Evolutionary conservation across 202 grass and related monocot genomes (phyloP).

Genomic region (Dendrocalamus latiflorus): DNA sequence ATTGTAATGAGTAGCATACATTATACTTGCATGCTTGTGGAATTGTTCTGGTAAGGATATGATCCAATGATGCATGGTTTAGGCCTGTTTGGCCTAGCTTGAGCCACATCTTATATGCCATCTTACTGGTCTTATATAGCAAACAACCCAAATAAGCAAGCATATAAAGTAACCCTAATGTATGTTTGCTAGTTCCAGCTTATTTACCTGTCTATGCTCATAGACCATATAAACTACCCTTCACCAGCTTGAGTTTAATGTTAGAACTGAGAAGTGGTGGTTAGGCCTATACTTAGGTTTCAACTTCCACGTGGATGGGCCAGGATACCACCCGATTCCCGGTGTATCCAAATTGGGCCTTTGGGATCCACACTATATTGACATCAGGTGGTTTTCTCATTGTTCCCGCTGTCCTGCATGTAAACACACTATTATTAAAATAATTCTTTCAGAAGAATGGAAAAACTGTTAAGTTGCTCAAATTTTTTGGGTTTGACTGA

Average conservation of each 20-base stretch:
- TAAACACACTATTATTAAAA: neutral
- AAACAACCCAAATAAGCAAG: neutral
- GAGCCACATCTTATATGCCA: neutral
- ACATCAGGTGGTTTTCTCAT: neutral
- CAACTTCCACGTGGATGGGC: neutral
- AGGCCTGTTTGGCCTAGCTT: neutral
- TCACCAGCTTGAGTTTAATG: neutral
- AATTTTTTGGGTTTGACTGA: neutral
- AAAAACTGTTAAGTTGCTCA: too few species aligned
- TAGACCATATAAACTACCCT: neutral
- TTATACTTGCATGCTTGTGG: neutral
- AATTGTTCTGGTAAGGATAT: neutral
- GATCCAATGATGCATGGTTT: neutral
- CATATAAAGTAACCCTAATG: neutral
- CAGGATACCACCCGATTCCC: neutral
- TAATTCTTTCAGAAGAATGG: neutral
- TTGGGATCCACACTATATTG: neutral
- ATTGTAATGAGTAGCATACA: neutral
- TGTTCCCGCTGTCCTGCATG: neutral
- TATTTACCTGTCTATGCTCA: neutral
- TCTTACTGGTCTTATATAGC: neutral
- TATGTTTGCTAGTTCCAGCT: neutral
- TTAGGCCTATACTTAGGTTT: neutral
- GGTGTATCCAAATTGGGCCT: neutral
- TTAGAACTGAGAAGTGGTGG: neutral